A percentile compares a stretch with the other conserved stretches of the same genome.
Conservation (phyloP, 495 filamentous ascomycete genomes). For the Daldinia bambusicola region DNA sequence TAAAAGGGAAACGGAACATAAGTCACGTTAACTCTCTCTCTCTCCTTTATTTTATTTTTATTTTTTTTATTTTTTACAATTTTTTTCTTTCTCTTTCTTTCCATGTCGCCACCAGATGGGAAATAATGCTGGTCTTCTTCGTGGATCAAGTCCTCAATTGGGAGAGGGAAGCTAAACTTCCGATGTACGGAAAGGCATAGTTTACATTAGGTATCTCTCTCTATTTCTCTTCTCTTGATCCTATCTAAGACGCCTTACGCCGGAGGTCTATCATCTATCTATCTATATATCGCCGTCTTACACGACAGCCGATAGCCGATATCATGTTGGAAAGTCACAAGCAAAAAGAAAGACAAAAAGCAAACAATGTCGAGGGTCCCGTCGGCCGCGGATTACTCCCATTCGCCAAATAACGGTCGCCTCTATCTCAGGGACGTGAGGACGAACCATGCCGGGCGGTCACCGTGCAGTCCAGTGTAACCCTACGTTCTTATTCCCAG, state of each 20-base stretch:
- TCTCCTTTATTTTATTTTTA: no score
- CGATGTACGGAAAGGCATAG: constrained; percentile 27
- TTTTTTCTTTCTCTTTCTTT: no score
- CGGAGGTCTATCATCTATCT: constrained; percentile 34
- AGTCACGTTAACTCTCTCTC: no score
- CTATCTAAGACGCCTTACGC: constrained; percentile 30
- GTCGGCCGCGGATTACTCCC: constrained; percentile 33
- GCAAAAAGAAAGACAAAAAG: constrained; percentile 20
- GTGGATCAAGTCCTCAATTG: constrained; percentile 38
- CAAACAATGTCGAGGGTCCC: constrained; percentile 21
- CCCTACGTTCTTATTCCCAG: constrained; percentile 59
- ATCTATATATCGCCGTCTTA: constrained; percentile 20
- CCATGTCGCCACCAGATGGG: constrained; percentile 34
- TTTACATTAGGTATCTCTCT: background rate
- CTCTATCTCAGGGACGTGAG: constrained; percentile 41
- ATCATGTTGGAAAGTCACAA: constrained; percentile 39
- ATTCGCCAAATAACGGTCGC: constrained; percentile 43
- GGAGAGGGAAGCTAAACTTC: constrained; percentile 41
- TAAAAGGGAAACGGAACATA: no score
- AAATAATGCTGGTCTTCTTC: constrained; percentile 31
- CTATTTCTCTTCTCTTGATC: constrained; percentile 9
- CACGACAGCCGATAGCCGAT: constrained; percentile 35
- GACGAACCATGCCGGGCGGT: constrained; percentile 32
- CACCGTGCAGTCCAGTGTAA: constrained; percentile 44
- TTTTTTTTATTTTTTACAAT: no score